phyloP scores from a whole-genome alignment of 2,329 filamentous ascomycete species.

The Nectriaceae sp. region DNA sequence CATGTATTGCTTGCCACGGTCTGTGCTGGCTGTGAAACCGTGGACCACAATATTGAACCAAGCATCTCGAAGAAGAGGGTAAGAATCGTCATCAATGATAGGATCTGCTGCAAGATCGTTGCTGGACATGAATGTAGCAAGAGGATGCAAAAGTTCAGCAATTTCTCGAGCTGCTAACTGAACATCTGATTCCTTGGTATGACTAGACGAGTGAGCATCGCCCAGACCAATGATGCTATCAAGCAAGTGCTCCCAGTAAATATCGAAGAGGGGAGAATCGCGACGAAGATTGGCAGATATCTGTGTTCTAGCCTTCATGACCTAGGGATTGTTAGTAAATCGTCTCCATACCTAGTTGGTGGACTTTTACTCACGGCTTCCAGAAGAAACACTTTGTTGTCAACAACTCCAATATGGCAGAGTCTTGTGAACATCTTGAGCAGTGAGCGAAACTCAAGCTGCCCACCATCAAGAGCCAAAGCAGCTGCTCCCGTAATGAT shows the following conservation, averaged over 20 bases:
- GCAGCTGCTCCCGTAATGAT: slow-evolving; percentile 83
- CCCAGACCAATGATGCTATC: slow-evolving; percentile 89
- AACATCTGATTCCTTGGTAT: slow-evolving; percentile 74
- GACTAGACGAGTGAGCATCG: slow-evolving; percentile 74
- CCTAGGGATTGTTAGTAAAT: slow-evolving; percentile 41
- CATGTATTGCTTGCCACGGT: slow-evolving; percentile 70
- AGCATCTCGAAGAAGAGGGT: slow-evolving; percentile 79
- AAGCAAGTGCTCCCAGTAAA: slow-evolving; percentile 82
- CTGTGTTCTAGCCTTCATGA: slow-evolving; percentile 76
- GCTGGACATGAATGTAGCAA: slow-evolving; percentile 80
- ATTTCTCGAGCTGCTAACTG: slow-evolving; percentile 87
- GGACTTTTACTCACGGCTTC: slow-evolving; percentile 62
- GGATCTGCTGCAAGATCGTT: slow-evolving; percentile 56
- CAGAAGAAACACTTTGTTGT: slow-evolving; percentile 67
- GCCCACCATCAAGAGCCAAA: slow-evolving; percentile 74
- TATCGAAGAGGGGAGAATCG: slow-evolving; percentile 74
- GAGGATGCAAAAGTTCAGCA: slow-evolving; percentile 78
- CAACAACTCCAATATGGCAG: slow-evolving; percentile 70
- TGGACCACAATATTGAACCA: slow-evolving; percentile 99
- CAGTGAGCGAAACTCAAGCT: slow-evolving; percentile 81
- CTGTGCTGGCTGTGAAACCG: slow-evolving; percentile 77
- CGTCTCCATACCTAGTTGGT: neutral
- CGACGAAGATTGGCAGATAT: slow-evolving; percentile 71
- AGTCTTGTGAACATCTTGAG: slow-evolving; percentile 81
- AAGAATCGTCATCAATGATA: slow-evolving; percentile 65